These are phyloP conservation scores for Nitzschia palea DNA, from an alignment of 108 stramenopile genomes.

Conservation along the genomic window DNA sequence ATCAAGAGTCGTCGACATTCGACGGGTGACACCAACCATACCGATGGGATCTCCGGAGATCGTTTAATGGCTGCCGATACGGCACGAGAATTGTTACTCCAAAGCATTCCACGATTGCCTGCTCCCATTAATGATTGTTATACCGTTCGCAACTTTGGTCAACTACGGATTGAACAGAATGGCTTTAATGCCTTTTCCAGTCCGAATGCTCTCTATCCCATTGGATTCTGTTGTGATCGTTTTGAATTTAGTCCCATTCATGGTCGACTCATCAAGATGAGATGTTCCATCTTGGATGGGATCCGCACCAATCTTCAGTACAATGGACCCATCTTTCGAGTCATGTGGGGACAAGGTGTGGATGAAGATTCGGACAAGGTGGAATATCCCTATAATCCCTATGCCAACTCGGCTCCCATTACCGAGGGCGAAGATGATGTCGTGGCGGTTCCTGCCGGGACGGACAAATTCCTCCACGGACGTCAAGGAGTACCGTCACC, in stretches of 20 bases:
- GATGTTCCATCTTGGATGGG: slow-evolving; percentile 83
- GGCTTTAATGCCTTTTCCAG: slow-evolving; percentile 43
- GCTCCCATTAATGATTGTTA: slow-evolving; percentile 45
- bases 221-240: slow-evolving; percentile 85
- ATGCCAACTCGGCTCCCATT: slow-evolving; percentile 48
- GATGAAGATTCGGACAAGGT: slow-evolving; percentile 58
- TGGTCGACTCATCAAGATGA: slow-evolving; percentile 71
- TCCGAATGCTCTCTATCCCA: slow-evolving; percentile 59
- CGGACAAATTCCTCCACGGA: background rate
- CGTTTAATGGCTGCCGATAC: slow-evolving; percentile 55
- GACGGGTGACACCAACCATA: slow-evolving; percentile 6
- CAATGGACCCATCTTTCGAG: slow-evolving; percentile 77
- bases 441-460: slow-evolving; percentile 29
- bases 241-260: slow-evolving; percentile 80
- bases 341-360: slow-evolving; percentile 86
- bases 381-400: slow-evolving; percentile 62
- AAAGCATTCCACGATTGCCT: slow-evolving; percentile 59
- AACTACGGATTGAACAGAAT: slow-evolving; percentile 40
- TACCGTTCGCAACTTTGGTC: slow-evolving; percentile 71
- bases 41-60: slow-evolving; percentile 36
- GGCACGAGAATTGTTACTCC: slow-evolving; percentile 50
- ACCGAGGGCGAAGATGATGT: slow-evolving; percentile 24
- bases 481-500: slow-evolving; percentile 25
- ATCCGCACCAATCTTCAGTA: slow-evolving; percentile 19
- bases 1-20: slow-evolving; percentile 13